Evolutionary conservation across 768 basidiomycete species (phyloP).

Genomic region (Cystofilobasidium macerans): DNA sequence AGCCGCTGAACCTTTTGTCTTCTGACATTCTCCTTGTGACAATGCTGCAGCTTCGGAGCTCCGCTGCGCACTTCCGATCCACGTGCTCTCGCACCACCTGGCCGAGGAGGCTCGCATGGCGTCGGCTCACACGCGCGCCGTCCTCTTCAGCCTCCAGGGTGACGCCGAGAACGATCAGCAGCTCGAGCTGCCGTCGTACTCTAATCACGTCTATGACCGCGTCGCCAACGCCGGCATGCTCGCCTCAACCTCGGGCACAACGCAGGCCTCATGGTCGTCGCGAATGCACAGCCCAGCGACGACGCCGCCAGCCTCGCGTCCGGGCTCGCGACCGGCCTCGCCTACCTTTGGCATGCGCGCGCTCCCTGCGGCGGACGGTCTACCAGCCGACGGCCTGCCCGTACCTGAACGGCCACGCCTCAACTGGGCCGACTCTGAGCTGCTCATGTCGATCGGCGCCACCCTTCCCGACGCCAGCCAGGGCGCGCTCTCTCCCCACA

Average conservation of each 20-base stretch:
- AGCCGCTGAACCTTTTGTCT: not conserved
- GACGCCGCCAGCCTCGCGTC: slow-evolving; percentile 32
- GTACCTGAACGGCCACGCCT: slow-evolving; percentile 36
- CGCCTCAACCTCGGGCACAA: slow-evolving; percentile 3
- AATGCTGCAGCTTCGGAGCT: slow-evolving; percentile 54
- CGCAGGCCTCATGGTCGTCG: slow-evolving; percentile 19
- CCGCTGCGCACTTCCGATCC: slow-evolving; percentile 82
- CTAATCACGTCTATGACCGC: slow-evolving; percentile 77
- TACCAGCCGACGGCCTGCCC: slow-evolving; percentile 24
- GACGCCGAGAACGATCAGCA: slow-evolving; percentile 44
- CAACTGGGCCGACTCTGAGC: slow-evolving; percentile 76
- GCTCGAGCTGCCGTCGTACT: slow-evolving; percentile 75
- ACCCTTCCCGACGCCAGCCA: slow-evolving; percentile 4
- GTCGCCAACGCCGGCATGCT: slow-evolving; percentile 45
- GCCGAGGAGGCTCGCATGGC: slow-evolving; percentile 62
- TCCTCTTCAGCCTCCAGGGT: slow-evolving; percentile 48
- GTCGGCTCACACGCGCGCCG: slow-evolving; percentile 62
- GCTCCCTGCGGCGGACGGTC: slow-evolving; percentile 15
- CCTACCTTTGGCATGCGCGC: slow-evolving; percentile 27
- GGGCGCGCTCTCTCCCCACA: slow-evolving; percentile 32
- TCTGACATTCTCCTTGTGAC: not conserved
- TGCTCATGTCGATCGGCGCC: slow-evolving; percentile 55
- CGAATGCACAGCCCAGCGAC: slow-evolving; percentile 18
- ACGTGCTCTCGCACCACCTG: slow-evolving; percentile 63
- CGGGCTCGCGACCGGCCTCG: slow-evolving; percentile 31